A percentile compares a stretch with the other conserved stretches of the same genome.
Evolutionary conservation across 495 filamentous ascomycete species (phyloP).

Genomic region (Penicillium ochrochloron): DNA sequence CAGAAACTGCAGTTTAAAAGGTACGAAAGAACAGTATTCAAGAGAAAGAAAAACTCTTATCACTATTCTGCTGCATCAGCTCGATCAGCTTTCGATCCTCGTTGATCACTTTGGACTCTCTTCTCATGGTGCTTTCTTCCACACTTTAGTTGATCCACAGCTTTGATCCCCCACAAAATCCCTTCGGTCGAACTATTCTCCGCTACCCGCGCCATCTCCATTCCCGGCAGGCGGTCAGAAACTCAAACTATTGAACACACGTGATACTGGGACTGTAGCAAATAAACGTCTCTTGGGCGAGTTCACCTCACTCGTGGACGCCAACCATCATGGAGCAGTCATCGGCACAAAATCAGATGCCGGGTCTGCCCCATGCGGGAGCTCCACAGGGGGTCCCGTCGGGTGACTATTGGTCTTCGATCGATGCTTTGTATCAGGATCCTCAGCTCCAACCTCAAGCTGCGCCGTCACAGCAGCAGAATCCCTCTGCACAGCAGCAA

Average conservation of each 20-base stretch:
- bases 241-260: slow-evolving; percentile 1
- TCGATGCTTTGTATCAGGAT: slow-evolving; percentile 44
- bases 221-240: slow-evolving; percentile 10
- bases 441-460: slow-evolving; percentile 32
- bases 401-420: slow-evolving; percentile 45
- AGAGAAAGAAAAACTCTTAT: background rate
- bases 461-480: slow-evolving; percentile 37
- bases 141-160: slow-evolving; percentile 3
- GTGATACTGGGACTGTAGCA: slow-evolving; percentile 18
- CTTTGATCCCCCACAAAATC: slow-evolving; percentile 7
- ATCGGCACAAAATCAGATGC: slow-evolving; percentile 40
- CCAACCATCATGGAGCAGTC: slow-evolving; percentile 47
- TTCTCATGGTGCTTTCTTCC: slow-evolving; percentile 5
- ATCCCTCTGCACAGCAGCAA: slow-evolving; percentile 24
- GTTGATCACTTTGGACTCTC: background rate
- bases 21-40: slow-evolving; percentile 11
- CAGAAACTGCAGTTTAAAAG: background rate
- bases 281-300: slow-evolving; percentile 14
- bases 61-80: background rate
- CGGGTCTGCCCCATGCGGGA: slow-evolving; percentile 36
- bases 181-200: slow-evolving; percentile 3
- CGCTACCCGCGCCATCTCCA: background rate
- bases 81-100: slow-evolving; percentile 1
- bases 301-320: background rate
- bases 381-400: slow-evolving; percentile 33